A percentile compares a stretch with the other conserved stretches of the same genome.
phyloP scores from a whole-genome alignment of 768 basidiomycete species.

The Podaxis rugospora region DNA sequence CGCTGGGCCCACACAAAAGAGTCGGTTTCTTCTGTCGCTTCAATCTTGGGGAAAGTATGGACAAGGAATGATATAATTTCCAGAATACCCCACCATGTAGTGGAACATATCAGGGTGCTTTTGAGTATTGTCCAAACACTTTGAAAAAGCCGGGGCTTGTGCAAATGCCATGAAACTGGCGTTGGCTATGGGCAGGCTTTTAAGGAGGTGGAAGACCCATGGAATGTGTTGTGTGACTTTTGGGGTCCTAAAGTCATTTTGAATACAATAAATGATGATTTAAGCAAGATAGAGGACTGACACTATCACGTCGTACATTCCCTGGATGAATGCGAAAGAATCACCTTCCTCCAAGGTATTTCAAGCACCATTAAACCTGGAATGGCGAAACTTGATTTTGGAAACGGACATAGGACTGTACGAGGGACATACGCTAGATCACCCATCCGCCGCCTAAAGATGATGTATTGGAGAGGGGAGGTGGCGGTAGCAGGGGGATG shows the following conservation, averaged over 20 bases:
- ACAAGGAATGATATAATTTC: background rate
- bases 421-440: conserved; percentile 29
- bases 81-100: conserved; percentile 18
- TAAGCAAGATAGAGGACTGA: conserved; percentile 1
- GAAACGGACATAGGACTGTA: background rate
- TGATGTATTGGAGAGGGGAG: too few species aligned
- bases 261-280: too few species aligned
- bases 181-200: background rate
- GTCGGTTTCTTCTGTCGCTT: conserved; percentile 12
- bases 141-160: conserved; percentile 10
- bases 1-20: conserved; percentile 2
- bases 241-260: conserved; percentile 8
- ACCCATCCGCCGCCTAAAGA: too few species aligned
- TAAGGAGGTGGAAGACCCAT: background rate
- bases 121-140: conserved; percentile 13
- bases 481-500: too few species aligned
- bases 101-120: conserved; percentile 24
- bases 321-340: conserved; percentile 18
- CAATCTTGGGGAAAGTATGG: conserved; percentile 7
- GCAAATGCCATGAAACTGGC: conserved; percentile 4
- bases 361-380: conserved; percentile 25
- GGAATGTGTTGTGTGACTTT: conserved; percentile 13
- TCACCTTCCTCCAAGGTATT: conserved; percentile 24
- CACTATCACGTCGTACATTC: conserved; percentile 22
- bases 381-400: background rate